phyloP scores from a whole-genome alignment of 768 basidiomycete genomes.

The Fomitopsis serialis region DNA sequence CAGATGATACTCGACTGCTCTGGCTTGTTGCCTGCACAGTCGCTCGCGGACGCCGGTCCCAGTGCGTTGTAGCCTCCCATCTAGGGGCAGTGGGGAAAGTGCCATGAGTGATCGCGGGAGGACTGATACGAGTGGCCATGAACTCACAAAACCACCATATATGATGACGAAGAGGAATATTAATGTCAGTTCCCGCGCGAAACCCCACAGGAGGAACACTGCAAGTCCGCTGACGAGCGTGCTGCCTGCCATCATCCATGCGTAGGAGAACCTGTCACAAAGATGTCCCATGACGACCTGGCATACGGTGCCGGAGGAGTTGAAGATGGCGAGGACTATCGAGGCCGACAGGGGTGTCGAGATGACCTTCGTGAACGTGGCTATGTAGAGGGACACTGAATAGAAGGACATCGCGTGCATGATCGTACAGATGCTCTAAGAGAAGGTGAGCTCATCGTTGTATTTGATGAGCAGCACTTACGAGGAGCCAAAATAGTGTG shows the following conservation, averaged over 20 bases:
- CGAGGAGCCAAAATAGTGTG: slow-evolving; percentile 17
- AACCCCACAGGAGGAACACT: slow-evolving; percentile 19
- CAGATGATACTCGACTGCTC: slow-evolving; percentile 15
- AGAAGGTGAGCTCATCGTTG: neutral
- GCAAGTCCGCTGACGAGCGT: slow-evolving; percentile 12
- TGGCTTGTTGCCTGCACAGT: slow-evolving; percentile 16
- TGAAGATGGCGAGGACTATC: slow-evolving; percentile 19
- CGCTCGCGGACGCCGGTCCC: slow-evolving; percentile 12
- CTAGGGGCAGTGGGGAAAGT: neutral
- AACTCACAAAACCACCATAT: slow-evolving; percentile 18
- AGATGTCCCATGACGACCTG: slow-evolving; percentile 20
- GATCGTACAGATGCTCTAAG: slow-evolving; percentile 11
- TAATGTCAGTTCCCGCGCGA: slow-evolving; percentile 14
- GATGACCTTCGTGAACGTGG: slow-evolving; percentile 15
- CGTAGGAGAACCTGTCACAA: slow-evolving; percentile 20
- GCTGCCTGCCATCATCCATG: slow-evolving; percentile 16
- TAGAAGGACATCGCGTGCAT: slow-evolving; percentile 22
- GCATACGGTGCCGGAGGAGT: slow-evolving; percentile 18
- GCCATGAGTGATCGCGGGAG: neutral
- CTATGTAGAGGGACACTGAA: slow-evolving; percentile 21
- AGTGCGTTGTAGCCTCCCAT: slow-evolving; percentile 18
- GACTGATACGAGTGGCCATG: neutral
- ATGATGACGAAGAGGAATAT: slow-evolving; percentile 19
- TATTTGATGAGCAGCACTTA: slow-evolving; percentile 5
- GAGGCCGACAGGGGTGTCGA: slow-evolving; percentile 17